Base-by-base conservation (phyloP, 78 protist genomes). In the Cavenderia fasciculata region DNA sequence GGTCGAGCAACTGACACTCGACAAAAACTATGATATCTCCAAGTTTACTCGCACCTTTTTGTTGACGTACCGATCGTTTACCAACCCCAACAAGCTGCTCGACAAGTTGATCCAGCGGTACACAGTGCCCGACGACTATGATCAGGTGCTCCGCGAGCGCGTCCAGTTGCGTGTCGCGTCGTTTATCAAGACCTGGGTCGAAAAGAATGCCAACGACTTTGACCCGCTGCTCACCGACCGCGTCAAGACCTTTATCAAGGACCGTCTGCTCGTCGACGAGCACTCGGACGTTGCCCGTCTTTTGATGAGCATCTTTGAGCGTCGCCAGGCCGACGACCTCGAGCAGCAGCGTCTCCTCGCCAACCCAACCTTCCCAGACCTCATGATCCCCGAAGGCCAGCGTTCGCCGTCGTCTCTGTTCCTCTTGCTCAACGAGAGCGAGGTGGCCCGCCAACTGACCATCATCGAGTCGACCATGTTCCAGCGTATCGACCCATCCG, bases 391-490 rank as follows among this genome's bases (percentile, higher is more conserved):
- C 4, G 93, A 85, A 19, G 82, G 86, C 34, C 84, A 86, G 27
- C 59, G 66, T 25, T 65, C 95, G 10, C 86, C 88, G 25, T n/a
- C 68, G 0, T 38, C 74, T 0, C 63, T 74, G 23, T 54, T 92
- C 61, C 11, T 79, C 10, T 12, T 59, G 3, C 43, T 92, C 21
- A 59, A 76, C 68, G 94, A 85, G 49, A 63, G 87, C 4, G 95
- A 93, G 25, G 86, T 93, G 25, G 95, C 95, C 0, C 40, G 95
- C 14, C 94, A 85, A 72, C 49, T 93, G 19, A 93, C 95, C 1
- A 23, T 93, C 0, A 93, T 93, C 3, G 95, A 93, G 40, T 47
- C 56, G 6, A 23, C 56, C 34, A 93, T 93, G 4, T 93, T 93
- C 19, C 34, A 33, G 27, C 44, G 70, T 4, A 74, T 86, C 51